A percentile compares a stretch with the other conserved stretches of the same genome.
phyloP scores from a whole-genome alignment of 1,284 basidiomycete genomes.

The Clitocybe nebularis region DNA sequence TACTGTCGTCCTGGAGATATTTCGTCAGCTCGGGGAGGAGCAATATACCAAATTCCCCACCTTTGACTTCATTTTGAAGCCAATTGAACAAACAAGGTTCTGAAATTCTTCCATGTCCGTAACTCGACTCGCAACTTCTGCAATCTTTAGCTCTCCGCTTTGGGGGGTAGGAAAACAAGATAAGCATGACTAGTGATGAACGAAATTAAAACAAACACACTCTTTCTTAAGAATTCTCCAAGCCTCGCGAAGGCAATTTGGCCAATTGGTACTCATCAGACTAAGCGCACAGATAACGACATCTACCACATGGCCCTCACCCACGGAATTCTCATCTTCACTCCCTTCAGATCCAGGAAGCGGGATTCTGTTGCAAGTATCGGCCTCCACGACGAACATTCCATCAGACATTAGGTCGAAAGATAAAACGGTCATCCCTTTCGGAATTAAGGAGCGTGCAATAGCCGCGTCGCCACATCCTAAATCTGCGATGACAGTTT shows the following conservation, averaged over 20 bases:
- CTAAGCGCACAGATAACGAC: slow-evolving; percentile 92
- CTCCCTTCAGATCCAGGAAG: slow-evolving; percentile 75
- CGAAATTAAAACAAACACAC: slow-evolving; percentile 45
- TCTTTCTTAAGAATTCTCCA: slow-evolving; percentile 79
- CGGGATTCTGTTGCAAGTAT: slow-evolving; percentile 71
- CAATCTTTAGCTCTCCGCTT: slow-evolving; percentile 87
- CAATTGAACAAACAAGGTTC: slow-evolving; percentile 67
- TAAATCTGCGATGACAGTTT: slow-evolving; percentile 84
- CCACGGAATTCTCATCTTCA: slow-evolving; percentile 36
- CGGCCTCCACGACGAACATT: slow-evolving; percentile 73
- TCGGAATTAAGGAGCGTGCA: slow-evolving; percentile 68
- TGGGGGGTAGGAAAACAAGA: slow-evolving; percentile 6
- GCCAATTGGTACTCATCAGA: slow-evolving; percentile 98
- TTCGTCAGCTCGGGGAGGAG: slow-evolving; percentile 4
- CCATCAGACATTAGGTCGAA: slow-evolving; percentile 80
- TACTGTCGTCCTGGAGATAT: slow-evolving; percentile 62
- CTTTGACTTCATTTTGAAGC: slow-evolving; percentile 77
- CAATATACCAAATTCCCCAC: slow-evolving; percentile 36
- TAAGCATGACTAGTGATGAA: neutral
- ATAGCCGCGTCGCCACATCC: slow-evolving; percentile 95
- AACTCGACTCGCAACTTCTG: slow-evolving; percentile 94
- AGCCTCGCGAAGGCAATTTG: slow-evolving; percentile 84
- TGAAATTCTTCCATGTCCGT: slow-evolving; percentile 74
- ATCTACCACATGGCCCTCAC: slow-evolving; percentile 79
- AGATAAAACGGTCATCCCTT: slow-evolving; percentile 70